Evolutionary conservation across 2,329 filamentous ascomycete species (phyloP).

Genomic region (Tolypocladium tundrense): DNA sequence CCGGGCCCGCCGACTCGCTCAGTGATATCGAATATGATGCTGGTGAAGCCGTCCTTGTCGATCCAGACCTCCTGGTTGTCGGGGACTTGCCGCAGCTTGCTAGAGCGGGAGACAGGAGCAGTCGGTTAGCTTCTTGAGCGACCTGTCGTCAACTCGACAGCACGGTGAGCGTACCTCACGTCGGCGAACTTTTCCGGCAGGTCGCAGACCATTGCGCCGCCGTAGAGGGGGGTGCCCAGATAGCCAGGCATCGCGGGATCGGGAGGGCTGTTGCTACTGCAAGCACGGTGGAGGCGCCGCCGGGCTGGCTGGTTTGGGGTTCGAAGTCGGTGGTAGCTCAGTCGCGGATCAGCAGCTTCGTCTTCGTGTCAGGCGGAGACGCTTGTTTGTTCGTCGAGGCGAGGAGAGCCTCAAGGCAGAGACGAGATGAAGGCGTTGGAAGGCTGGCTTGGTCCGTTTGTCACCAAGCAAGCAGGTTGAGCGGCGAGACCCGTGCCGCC

Average conservation of each 20-base stretch:
- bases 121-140: constrained; percentile 4
- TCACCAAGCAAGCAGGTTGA: background rate
- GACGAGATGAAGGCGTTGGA: background rate
- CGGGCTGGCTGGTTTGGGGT: background rate
- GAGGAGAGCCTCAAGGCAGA: background rate
- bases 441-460: background rate
- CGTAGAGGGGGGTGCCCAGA: constrained; percentile 53
- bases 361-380: background rate
- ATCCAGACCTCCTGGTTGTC: constrained; percentile 92
- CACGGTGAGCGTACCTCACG: constrained; percentile 47
- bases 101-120: constrained; percentile 17
- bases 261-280: background rate
- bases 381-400: background rate
- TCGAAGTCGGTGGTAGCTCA: background rate
- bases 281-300: background rate
- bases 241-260: constrained; percentile 39
- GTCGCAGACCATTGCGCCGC: constrained; percentile 60
- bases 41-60: constrained; percentile 72
- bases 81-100: constrained; percentile 63
- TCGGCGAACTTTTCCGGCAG: constrained; percentile 60
- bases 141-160: background rate
- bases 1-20: constrained; percentile 59
- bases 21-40: constrained; percentile 82
- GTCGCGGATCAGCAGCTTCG: background rate
- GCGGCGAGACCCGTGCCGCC: background rate